These are phyloP conservation scores for Psophocarpus tetragonolobus DNA, from an alignment of 306 rosid species.

Conservation along the genomic window DNA sequence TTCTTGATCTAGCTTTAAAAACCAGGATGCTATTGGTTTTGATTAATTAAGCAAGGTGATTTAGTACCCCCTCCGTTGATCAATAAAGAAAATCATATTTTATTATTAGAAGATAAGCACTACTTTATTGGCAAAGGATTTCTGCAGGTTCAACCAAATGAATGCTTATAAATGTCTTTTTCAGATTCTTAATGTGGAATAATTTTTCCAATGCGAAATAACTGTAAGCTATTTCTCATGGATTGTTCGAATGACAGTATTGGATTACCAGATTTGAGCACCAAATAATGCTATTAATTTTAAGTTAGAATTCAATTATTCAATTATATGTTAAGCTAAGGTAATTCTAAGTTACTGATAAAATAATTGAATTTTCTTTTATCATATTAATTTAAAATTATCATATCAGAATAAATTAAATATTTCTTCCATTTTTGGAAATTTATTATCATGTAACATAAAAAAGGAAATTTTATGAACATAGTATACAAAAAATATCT, in stretches of 20 bases:
- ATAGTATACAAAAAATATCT: not conserved
- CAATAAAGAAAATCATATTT: not conserved
- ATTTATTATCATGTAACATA: not conserved
- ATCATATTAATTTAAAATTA: not conserved
- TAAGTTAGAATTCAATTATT: too few species aligned
- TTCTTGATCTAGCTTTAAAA: constrained; percentile 23
- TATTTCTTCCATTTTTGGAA: not conserved
- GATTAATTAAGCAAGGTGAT: constrained; percentile 39
- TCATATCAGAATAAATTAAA: not conserved
- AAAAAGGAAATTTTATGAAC: not conserved
- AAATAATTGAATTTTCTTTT: not conserved
- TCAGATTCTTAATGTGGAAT: constrained; percentile 10
- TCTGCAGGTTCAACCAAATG: not conserved
- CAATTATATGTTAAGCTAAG: not conserved
- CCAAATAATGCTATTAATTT: not conserved
- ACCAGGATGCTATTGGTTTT: constrained; percentile 25
- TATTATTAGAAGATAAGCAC: not conserved
- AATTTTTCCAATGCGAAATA: not conserved
- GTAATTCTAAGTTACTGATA: not conserved
- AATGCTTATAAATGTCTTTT: constrained; percentile 5
- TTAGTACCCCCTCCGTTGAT: constrained; percentile 32
- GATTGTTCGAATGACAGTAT: not conserved
- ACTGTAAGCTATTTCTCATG: constrained; percentile 10
- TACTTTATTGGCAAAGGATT: not conserved
- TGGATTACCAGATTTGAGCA: not conserved